Base-by-base conservation (phyloP, 176 grass and related monocot species). In the Avena sativa region DNA sequence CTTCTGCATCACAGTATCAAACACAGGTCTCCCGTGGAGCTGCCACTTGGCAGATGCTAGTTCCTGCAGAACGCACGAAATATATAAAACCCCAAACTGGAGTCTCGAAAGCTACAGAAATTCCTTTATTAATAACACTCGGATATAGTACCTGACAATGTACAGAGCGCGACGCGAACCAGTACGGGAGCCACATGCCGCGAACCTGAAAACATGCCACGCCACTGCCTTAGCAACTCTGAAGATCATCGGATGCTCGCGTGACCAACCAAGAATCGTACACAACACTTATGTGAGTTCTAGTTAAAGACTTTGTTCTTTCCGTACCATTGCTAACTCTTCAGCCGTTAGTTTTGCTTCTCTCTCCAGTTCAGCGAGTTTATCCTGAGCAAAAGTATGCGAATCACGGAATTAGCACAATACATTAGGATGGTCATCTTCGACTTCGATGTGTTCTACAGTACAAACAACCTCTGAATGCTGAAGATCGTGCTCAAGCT, bases 141-240 rank as follows among this genome's bases (percentile, higher is more conserved):
- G 2, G 30, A 30, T 30, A 30, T 30, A 44, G 2, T 47, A 47
- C 88, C 93, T 90, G 88, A 50, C 23, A 93, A 61, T 50, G 55
- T 12, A 23, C 14, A 17, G 85, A 16, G 62, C 26, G 76, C 1
- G 50, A 78, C 6, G 59, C 56, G 47, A 91, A 19, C 93, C 89
- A 93, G 70, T 82, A 80, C 17, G 93, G 91, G 73, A 95, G 75
- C 91, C 91, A 91, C 73, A 78, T 86, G 56, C 32, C 68, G 71
- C 79, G 81, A 57, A 76, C 63, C 93, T 95, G 75, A 86, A 83
- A 82, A 79, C 20, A 53, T 57, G 14, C 3, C 16, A 47, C 38
- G 26, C 5, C 47, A 14, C 3, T 25, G 26, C 5, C 0, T 71
- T 21, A 66, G 44, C 2, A 53, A 52, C 71, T 51, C 26, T 23